phyloP scores from a whole-genome alignment of 495 filamentous ascomycete genomes.

The Parachaetomium inaequale region DNA sequence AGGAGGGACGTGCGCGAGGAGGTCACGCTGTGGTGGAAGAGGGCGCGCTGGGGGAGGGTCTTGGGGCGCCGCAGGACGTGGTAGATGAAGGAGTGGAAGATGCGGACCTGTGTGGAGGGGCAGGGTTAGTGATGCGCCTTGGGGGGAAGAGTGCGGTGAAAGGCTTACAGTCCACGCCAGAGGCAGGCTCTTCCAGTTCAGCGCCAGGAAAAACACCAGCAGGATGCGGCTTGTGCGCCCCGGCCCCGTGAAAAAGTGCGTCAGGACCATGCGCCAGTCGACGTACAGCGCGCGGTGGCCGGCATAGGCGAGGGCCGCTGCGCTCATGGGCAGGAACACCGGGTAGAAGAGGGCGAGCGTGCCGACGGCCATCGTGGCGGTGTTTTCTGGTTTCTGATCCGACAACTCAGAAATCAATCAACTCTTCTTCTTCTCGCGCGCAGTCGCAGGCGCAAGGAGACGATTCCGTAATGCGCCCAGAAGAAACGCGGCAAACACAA shows the following conservation, averaged over 20 bases:
- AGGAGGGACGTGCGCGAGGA: constrained; percentile 55
- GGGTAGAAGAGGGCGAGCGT: constrained; percentile 37
- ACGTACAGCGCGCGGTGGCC: constrained; percentile 37
- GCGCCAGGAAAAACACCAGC: constrained; percentile 49
- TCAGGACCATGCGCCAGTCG: constrained; percentile 34
- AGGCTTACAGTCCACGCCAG: constrained; percentile 67
- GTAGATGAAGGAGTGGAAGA: constrained; percentile 58
- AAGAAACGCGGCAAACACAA: constrained; percentile 35
- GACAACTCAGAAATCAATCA: not conserved
- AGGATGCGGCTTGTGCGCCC: constrained; percentile 48
- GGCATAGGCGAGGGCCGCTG: constrained; percentile 38
- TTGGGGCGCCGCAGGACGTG: constrained; percentile 49
- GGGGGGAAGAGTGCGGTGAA: not conserved
- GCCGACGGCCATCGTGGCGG: constrained; percentile 41
- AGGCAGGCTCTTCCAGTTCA: constrained; percentile 71
- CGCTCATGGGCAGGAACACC: constrained; percentile 35
- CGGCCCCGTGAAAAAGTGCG: constrained; percentile 48
- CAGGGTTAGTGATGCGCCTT: not conserved
- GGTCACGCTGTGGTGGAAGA: constrained; percentile 65
- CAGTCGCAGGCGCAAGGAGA: constrained; percentile 1
- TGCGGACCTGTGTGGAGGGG: constrained; percentile 49
- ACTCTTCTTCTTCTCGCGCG: not conserved
- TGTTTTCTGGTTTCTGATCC: not conserved
- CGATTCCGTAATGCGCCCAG: constrained; percentile 30
- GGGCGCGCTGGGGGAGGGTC: constrained; percentile 44